phyloP scores from a whole-genome alignment of 192 early-diverging fungal genomes.

The Entomortierella parvispora region DNA sequence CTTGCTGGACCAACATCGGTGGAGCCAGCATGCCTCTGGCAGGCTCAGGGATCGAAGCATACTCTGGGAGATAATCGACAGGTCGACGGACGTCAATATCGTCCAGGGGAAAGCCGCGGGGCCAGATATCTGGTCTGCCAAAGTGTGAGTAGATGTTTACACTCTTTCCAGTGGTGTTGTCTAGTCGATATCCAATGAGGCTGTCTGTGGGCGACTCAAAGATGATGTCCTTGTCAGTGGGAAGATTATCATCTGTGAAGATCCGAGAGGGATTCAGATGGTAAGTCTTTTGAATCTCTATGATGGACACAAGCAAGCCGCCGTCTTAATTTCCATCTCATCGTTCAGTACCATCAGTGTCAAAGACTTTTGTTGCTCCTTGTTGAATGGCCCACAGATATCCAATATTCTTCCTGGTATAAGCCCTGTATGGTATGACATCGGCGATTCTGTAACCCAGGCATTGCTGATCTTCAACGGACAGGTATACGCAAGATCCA shows the following conservation, averaged over 20 bases:
- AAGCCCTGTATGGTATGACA: too few species aligned
- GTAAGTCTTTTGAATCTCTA: too few species aligned
- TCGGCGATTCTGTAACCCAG: too few species aligned
- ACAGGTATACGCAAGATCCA: too few species aligned
- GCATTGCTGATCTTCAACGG: too few species aligned
- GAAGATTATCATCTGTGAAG: neutral
- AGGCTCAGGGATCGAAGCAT: neutral
- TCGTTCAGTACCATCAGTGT: too few species aligned
- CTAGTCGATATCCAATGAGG: neutral
- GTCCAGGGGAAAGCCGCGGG: neutral
- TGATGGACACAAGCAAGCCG: too few species aligned
- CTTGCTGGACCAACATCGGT: constrained; percentile 1
- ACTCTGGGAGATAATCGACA: neutral
- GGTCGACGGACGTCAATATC: neutral
- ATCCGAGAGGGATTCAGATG: too few species aligned
- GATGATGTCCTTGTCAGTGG: neutral
- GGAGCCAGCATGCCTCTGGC: neutral
- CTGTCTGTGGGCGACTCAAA: neutral
- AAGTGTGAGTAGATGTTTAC: neutral
- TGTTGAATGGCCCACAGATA: too few species aligned
- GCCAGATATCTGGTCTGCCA: constrained; percentile 2
- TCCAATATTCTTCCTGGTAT: too few species aligned
- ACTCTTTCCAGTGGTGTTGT: constrained; percentile 1
- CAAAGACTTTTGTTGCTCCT: too few species aligned
- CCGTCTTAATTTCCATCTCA: too few species aligned